Evolutionary conservation across 2,329 filamentous ascomycete species (phyloP).

Genomic region (Colletotrichum cuscutae): DNA sequence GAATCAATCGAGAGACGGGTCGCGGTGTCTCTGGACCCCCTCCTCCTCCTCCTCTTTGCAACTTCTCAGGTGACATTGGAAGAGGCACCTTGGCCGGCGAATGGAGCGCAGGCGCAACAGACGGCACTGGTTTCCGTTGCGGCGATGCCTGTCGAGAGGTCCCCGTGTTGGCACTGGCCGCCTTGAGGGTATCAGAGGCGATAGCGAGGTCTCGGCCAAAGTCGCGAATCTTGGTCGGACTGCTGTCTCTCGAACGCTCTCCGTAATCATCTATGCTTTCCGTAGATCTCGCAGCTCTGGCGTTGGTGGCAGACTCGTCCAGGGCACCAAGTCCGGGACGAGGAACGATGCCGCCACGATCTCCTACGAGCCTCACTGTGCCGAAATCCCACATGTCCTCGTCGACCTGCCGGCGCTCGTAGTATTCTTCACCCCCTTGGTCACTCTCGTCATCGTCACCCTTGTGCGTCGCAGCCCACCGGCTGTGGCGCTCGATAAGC

Average conservation of each 20-base stretch:
- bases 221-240: constrained; percentile 63
- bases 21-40: constrained; percentile 56
- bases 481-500: constrained; percentile 88
- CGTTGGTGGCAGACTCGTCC: constrained; percentile 85
- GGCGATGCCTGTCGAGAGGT: constrained; percentile 69
- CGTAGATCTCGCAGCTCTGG: constrained; percentile 67
- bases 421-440: constrained; percentile 65
- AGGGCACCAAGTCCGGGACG: constrained; percentile 73
- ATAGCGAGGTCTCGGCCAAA: constrained; percentile 53
- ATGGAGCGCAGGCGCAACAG: constrained; percentile 44
- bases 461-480: constrained; percentile 87
- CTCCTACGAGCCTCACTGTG: constrained; percentile 84
- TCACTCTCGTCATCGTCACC: constrained; percentile 74
- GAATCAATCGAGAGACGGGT: constrained; percentile 55
- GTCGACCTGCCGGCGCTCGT: constrained; percentile 67
- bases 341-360: constrained; percentile 66
- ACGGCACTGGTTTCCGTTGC: constrained; percentile 64
- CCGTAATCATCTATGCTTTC: constrained; percentile 62
- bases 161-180: constrained; percentile 52
- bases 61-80: constrained; percentile 67
- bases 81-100: constrained; percentile 71
- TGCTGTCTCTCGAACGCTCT: constrained; percentile 60
- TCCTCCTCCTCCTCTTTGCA: constrained; percentile 30
- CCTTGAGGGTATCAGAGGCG: constrained; percentile 65
- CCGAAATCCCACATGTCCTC: constrained; percentile 99